phyloP scores from a whole-genome alignment of 2,329 filamentous ascomycete species.

The Aspergillus fructus region DNA sequence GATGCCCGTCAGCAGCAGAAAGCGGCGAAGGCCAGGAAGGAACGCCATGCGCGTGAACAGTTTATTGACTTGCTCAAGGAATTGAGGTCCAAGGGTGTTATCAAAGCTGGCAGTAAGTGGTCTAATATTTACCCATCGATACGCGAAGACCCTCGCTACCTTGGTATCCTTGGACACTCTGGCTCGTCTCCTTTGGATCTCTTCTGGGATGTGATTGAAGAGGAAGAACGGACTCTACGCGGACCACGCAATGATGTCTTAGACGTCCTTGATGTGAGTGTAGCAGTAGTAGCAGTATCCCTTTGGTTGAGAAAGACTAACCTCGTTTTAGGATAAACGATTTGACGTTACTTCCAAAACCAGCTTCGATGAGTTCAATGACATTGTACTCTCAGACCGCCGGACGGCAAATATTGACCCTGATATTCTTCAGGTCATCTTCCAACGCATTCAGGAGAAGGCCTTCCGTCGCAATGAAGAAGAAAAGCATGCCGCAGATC shows the following conservation, averaged over 20 bases:
- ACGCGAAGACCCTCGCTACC: slow-evolving; percentile 78
- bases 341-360: slow-evolving; percentile 88
- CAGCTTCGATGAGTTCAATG: slow-evolving; percentile 82
- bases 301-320: slow-evolving; percentile 36
- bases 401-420: slow-evolving; percentile 84
- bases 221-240: slow-evolving; percentile 85
- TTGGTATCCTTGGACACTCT: slow-evolving; percentile 75
- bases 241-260: slow-evolving; percentile 78
- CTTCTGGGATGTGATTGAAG: slow-evolving; percentile 94
- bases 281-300: neutral
- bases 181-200: slow-evolving; percentile 86
- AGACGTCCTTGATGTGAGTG: slow-evolving; percentile 80
- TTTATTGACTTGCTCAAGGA: slow-evolving; percentile 75
- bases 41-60: slow-evolving; percentile 81
- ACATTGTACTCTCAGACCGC: slow-evolving; percentile 78
- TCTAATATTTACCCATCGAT: slow-evolving; percentile 73
- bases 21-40: slow-evolving; percentile 72
- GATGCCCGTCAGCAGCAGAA: slow-evolving; percentile 87
- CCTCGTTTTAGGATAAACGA: slow-evolving; percentile 68
- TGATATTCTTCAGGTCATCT: slow-evolving; percentile 77
- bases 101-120: slow-evolving; percentile 91
- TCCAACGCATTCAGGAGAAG: slow-evolving; percentile 85
- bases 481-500: slow-evolving; percentile 77
- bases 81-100: slow-evolving; percentile 71
- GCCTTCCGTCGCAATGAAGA: slow-evolving; percentile 79